These are phyloP conservation scores for Clavulina sp. DNA, from an alignment of 768 basidiomycete species.

Conservation along the genomic window DNA sequence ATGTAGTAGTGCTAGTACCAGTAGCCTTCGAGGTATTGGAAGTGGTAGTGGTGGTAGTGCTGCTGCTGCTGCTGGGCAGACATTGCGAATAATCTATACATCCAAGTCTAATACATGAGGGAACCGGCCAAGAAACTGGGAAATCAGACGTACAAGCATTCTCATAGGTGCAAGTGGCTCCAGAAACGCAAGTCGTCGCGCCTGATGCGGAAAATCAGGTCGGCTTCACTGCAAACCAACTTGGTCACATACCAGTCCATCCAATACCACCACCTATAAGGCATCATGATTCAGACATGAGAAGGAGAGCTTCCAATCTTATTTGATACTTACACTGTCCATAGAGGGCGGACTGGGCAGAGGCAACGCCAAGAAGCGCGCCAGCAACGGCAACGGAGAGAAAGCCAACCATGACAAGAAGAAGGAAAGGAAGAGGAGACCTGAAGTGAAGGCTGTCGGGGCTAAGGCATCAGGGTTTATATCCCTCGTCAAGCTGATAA, in stretches of 20 bases:
- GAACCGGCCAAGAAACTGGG: neutral
- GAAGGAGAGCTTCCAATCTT: too few relatives aligned
- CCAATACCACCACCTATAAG: too few relatives aligned
- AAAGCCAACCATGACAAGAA: neutral
- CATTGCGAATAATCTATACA: constrained; percentile 10
- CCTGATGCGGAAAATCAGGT: neutral
- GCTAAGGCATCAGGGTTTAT: too few relatives aligned
- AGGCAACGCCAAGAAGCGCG: neutral
- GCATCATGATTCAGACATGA: too few relatives aligned
- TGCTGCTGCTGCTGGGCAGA: constrained; percentile 6
- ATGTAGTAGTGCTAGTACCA: constrained; percentile 7
- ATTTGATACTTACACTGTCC: too few relatives aligned
- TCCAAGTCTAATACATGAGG: neutral
- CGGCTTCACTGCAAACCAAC: neutral
- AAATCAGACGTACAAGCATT: constrained; percentile 4
- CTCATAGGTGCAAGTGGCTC: constrained; percentile 9
- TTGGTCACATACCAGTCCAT: neutral
- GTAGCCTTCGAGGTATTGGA: constrained; percentile 10
- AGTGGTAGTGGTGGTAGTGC: constrained; percentile 9
- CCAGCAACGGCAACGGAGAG: neutral
- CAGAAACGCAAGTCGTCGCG: constrained; percentile 8
- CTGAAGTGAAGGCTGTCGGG: too few relatives aligned
- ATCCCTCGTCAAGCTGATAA: too few relatives aligned
- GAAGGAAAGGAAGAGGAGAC: neutral
- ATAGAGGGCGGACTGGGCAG: too few relatives aligned